Percentiles rank a stretch among this genome's conserved stretches.
Evolutionary conservation across 345 rosid species (phyloP).

Genomic region (Kernera saxatilis): DNA sequence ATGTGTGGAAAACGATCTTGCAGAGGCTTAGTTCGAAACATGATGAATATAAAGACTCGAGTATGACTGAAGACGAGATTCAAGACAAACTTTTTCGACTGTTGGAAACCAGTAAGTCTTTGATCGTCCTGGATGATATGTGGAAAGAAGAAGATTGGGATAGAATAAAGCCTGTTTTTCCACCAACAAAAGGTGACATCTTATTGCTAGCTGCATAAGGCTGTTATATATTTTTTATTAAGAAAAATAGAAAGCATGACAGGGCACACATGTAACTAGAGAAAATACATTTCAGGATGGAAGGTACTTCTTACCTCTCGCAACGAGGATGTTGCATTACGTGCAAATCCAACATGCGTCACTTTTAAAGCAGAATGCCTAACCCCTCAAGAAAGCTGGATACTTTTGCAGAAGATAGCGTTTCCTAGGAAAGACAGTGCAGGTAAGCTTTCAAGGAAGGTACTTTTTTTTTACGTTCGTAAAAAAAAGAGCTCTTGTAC

Average conservation of each 20-base stretch:
- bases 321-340: constrained; percentile 14
- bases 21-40: constrained; percentile 9
- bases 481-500: too few species aligned
- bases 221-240: too few species aligned
- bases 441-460: constrained; percentile 9
- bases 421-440: neutral
- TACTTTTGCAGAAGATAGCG: constrained; percentile 28
- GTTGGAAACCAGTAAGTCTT: constrained; percentile 16
- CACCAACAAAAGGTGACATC: neutral
- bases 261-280: neutral
- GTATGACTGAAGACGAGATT: constrained; percentile 27
- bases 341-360: neutral
- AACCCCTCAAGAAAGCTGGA: constrained; percentile 27
- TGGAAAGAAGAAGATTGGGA: constrained; percentile 39
- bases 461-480: neutral
- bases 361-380: neutral
- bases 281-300: neutral
- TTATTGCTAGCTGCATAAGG: neutral
- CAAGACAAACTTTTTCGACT: neutral
- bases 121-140: constrained; percentile 44
- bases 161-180: constrained; percentile 20
- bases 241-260: too few species aligned
- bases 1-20: constrained; percentile 31
- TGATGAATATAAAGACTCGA: constrained; percentile 4
- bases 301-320: constrained; percentile 45